A percentile compares a stretch with the other conserved stretches of the same genome.
Conservation (phyloP, 1,284 basidiomycete species). For the Heterobasidion irregulare region DNA sequence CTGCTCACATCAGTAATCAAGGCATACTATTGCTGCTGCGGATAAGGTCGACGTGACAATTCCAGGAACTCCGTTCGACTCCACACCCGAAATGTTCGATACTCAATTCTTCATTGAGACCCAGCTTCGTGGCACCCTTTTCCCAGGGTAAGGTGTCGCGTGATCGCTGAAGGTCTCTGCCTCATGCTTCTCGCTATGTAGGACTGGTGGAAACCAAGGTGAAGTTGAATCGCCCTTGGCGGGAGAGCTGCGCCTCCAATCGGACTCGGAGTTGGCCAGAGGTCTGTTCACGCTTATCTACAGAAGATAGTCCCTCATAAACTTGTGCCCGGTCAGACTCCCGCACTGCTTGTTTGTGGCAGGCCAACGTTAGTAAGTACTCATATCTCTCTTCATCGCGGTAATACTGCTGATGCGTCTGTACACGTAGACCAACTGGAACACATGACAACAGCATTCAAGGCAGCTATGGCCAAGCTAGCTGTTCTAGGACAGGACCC, state of each 20-base stretch:
- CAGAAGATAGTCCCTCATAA: background rate
- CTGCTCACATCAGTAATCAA: background rate
- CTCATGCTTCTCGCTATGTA: background rate
- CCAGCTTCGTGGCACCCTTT: conserved; percentile 10
- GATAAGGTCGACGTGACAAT: conserved; percentile 9
- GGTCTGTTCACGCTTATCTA: background rate
- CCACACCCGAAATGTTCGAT: conserved; percentile 9
- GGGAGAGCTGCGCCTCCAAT: conserved; percentile 21
- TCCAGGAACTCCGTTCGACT: conserved; percentile 12
- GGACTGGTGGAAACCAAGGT: conserved; percentile 12
- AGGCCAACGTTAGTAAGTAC: conserved; percentile 10
- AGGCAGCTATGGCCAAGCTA: conserved; percentile 19
- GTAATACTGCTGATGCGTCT: no score
- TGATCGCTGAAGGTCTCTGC: background rate
- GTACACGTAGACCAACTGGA: conserved; percentile 10
- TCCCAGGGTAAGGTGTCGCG: conserved; percentile 9
- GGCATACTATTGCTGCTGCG: background rate
- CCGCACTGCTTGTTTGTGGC: conserved; percentile 15
- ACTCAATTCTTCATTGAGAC: conserved; percentile 10
- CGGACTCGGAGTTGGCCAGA: conserved; percentile 16
- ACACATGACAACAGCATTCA: conserved; percentile 16
- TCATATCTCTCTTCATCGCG: background rate
- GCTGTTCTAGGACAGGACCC: conserved; percentile 18
- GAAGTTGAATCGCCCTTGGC: conserved; percentile 15
- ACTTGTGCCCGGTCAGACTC: conserved; percentile 6